Conservation (phyloP, 495 filamentous ascomycete species). For the Tuber brumale region DNA sequence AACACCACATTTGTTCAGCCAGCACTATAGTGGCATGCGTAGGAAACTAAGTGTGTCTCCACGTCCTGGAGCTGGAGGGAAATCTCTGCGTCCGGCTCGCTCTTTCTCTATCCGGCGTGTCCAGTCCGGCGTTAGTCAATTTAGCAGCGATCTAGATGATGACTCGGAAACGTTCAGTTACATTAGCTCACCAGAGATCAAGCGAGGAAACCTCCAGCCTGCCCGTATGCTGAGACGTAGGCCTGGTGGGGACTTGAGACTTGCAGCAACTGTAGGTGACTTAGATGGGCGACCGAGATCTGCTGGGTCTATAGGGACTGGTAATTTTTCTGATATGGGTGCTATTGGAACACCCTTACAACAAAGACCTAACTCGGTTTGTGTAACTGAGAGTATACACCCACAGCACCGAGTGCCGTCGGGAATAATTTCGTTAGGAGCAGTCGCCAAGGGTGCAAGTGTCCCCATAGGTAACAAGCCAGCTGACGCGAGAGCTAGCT, state of each 20-base stretch:
- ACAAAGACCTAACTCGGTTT: constrained; percentile 26
- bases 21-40: constrained; percentile 12
- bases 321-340: constrained; percentile 33
- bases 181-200: constrained; percentile 5
- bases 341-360: constrained; percentile 26
- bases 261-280: constrained; percentile 66
- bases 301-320: constrained; percentile 57
- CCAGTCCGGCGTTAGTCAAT: constrained; percentile 32
- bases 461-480: constrained; percentile 12
- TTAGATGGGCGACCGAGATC: constrained; percentile 63
- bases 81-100: constrained; percentile 41
- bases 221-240: constrained; percentile 63
- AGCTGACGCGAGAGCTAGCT: neutral
- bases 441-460: constrained; percentile 45
- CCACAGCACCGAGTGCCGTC: constrained; percentile 42
- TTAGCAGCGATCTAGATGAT: constrained; percentile 29
- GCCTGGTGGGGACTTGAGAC: constrained; percentile 83
- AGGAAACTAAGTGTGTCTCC: constrained; percentile 16
- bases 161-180: constrained; percentile 32
- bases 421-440: constrained; percentile 50
- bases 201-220: constrained; percentile 20
- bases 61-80: constrained; percentile 19
- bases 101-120: constrained; percentile 35
- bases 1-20: constrained; percentile 27
- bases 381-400: constrained; percentile 26